Evolutionary conservation across 2,329 filamentous ascomycete genomes (phyloP).

Genomic region (Alternaria arborescens): DNA sequence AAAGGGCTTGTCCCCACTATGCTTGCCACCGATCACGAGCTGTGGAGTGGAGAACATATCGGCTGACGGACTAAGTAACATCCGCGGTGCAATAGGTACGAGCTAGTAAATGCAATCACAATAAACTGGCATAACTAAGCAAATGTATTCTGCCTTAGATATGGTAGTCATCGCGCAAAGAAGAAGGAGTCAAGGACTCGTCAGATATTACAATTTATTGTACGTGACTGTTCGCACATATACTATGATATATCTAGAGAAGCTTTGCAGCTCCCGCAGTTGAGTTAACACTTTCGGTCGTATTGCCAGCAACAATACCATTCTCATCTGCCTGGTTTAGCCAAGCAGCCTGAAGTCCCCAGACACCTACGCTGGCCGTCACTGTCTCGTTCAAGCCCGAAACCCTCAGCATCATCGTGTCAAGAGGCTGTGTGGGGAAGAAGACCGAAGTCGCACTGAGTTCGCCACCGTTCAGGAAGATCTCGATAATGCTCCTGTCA

Average conservation of each 20-base stretch:
- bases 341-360: slow-evolving; percentile 53
- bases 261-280: slow-evolving; percentile 8
- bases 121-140: background rate
- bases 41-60: background rate
- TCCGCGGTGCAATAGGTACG: background rate
- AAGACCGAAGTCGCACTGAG: slow-evolving; percentile 61
- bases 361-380: slow-evolving; percentile 51
- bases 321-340: slow-evolving; percentile 37
- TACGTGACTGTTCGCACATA: background rate
- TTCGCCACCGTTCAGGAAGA: slow-evolving; percentile 63
- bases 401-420: slow-evolving; percentile 46
- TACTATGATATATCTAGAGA: background rate
- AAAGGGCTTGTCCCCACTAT: background rate
- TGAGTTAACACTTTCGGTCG: slow-evolving; percentile 26
- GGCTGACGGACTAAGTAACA: background rate
- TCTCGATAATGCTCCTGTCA: slow-evolving; percentile 64
- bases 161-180: background rate
- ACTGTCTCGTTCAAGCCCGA: slow-evolving; percentile 47
- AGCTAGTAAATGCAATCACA: background rate
- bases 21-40: background rate
- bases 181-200: background rate
- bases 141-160: background rate
- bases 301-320: slow-evolving; percentile 48
- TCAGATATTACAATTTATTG: background rate
- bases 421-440: slow-evolving; percentile 58